phyloP scores from a whole-genome alignment of 1,284 basidiomycete species.

The Phenoliferia sp. region DNA sequence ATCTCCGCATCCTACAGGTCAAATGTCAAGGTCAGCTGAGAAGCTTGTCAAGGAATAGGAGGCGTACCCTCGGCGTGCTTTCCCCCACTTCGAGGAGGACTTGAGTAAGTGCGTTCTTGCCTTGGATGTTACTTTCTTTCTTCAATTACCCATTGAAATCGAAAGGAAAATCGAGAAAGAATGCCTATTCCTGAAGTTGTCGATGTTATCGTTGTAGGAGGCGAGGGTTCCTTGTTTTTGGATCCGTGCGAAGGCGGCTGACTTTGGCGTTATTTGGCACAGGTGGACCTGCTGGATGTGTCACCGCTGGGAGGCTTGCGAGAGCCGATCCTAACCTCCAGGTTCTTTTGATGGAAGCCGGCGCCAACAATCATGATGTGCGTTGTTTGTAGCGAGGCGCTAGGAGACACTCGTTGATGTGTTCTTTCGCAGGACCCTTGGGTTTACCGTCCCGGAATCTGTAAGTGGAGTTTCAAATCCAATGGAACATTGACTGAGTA shows the following conservation, averaged over 20 bases:
- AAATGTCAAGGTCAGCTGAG: too few relatives aligned
- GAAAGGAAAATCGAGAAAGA: background rate
- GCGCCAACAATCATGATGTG: slow-evolving; percentile 46
- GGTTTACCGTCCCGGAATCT: slow-evolving; percentile 65
- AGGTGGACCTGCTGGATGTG: slow-evolving; percentile 59
- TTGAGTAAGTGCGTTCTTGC: too few relatives aligned
- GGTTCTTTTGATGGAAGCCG: slow-evolving; percentile 59
- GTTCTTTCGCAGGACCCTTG: slow-evolving; percentile 48
- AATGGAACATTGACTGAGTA: background rate
- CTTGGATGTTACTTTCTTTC: too few relatives aligned
- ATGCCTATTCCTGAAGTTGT: slow-evolving; percentile 43
- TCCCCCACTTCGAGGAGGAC: too few relatives aligned
- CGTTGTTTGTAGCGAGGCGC: slow-evolving; percentile 4
- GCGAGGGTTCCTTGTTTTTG: slow-evolving; percentile 27
- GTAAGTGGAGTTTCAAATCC: background rate
- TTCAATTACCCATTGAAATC: background rate
- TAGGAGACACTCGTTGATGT: background rate
- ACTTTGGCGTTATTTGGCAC: background rate
- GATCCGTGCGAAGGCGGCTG: background rate
- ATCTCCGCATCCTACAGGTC: too few relatives aligned
- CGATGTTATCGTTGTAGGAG: slow-evolving; percentile 60
- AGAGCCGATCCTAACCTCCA: slow-evolving; percentile 65
- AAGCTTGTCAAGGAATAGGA: too few relatives aligned
- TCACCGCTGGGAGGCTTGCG: slow-evolving; percentile 62
- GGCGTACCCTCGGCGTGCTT: too few relatives aligned